Base-by-base conservation (phyloP, 805 yeast genomes). In the Saccharomycopsis sp. region DNA sequence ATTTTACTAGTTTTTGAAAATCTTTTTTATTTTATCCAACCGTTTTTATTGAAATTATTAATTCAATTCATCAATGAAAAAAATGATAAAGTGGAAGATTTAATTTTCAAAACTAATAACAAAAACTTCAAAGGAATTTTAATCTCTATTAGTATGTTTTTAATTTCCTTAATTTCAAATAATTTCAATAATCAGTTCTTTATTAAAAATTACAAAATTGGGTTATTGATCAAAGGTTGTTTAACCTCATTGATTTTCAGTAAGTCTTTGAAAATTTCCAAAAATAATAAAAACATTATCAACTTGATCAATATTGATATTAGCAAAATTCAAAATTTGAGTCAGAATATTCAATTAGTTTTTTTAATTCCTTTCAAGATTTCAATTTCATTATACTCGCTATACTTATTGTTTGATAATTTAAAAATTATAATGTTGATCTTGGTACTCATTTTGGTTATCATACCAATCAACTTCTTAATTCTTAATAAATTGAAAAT, bases 231-330 rank as follows among this genome's bases (percentile, higher is more conserved):
- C 31, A 77, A 76, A 51, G 70, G 86, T 2, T 70, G 87, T 0
- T 60, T 88, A 48, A 72, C 74, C 56, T 62, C 80, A n/a, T 56
- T 83, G 47, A 62, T 84, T 15, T 86, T 79, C 55, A 69, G 70
- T 34, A 87, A 87, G 56, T 67, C 88, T 0, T 63, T 86, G 43
- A 69, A 78, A 45, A 66, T 67, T 21, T 64, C 67, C n/a, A 63
- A 69, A 47, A 60, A 85, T 2, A 71, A 88, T 2, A 94, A 94
- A 48, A 94, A 83, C 49, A 81, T 86, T 39, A 70, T 85, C 47
- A 85, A 83, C 52, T 66, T 79, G 52, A 71, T 83, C 66, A 72
- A 89, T n/a, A 86, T 82, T 25, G 95, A 86, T 61, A 76, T 82
- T 9, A 63, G 62, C 37, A 65, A 81, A 47, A 60, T 85, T 25